Base-by-base conservation (phyloP, 495 filamentous ascomycete species). In the Pseudoneurospora amorphoporcata region DNA sequence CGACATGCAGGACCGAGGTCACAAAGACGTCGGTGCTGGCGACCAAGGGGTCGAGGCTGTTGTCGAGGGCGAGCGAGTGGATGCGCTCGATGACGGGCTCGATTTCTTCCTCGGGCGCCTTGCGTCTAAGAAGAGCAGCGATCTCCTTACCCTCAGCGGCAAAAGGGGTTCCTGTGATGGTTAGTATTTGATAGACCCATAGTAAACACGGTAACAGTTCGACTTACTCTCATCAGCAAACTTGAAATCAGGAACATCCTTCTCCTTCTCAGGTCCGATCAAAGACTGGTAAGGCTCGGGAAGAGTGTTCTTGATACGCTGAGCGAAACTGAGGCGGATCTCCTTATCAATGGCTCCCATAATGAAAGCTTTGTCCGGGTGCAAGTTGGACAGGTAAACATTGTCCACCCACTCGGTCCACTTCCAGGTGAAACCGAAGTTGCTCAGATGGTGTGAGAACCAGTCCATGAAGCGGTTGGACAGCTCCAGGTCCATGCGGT, bases 341-440 rank as follows among this genome's bases (percentile, higher is more conserved):
- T 99, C 95, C 84, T 98, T 98, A 81, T 99, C 96, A 68, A 99
- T 83, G 10, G 93, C 89, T 10, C 94, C 95, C 29, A 88, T 81
- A 58, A 99, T 96, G 81, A 98, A 97, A 6, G 94, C 91, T 83
- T 97, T 97, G 79, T 91, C 91, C 12, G 95, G 94, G 79, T 97
- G 90, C 19, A 95, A 81, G 53, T 89, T 82, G 0, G 93, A 86
- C 35, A 94, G 88, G 12, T 88, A 87, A 19, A 97, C 87, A 81
- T 98, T 93, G 45, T 96, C 93, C 71, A 92, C 88, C 95, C 95
- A 99, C 83, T 99, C 95, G 23, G 91, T 91, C 95, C 95, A 99
- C 83, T 98, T 98, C 95, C 95, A 99, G 4, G 96, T 95, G 77
- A 98, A 99, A 45, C 97, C 95, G 77, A 98, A 99, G 82, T 99